Base-by-base conservation (phyloP, 176 grass and related monocot genomes). In the Chloris gayana region DNA sequence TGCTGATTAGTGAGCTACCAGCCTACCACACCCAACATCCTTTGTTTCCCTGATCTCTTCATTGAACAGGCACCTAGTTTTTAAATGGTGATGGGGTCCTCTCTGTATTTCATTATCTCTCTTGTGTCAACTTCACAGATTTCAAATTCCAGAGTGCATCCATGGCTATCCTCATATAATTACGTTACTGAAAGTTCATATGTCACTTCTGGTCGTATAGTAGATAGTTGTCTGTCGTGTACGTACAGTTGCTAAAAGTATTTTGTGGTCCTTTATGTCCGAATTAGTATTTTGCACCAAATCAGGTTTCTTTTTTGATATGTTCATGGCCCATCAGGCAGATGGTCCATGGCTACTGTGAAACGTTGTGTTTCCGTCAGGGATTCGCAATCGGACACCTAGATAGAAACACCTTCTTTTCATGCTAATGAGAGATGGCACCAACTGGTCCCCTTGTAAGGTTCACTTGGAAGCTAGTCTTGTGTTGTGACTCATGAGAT, bases 1-100 rank as follows among this genome's bases (percentile, higher is more conserved):
- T 64, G 69, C 33, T 37, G 76, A 80, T 71, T 10, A 75, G 25
- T 49, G 33, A 80, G 70, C 87, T 53, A 84, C 35, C 35, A 37
- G 35, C 35, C 35, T 37, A 44, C 81, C 65, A 63, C 68, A 63
- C 68, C 51, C 54, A 76, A 64, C 63, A 44, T 19, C 63, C 34
- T 39, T 64, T 63, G 15, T 25, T 42, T 42, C 24, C 7, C 29
- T 64, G 33, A 62, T 45, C 32, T 54, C 39, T 42, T 84, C 19
- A 44, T 53, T 61, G 64, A 68, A 64, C 56, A 64, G 25, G 53
- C 33, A 70, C 7, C 32, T 47, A 14, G 29, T 75, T 80, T 80
- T 57, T 46, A 57, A 38, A 76, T 76, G 32, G 26, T 31, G 81
- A 42, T 26, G 27, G 29, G 7, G 70, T 46, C 42, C 42, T 45